These are phyloP conservation scores for Nannochloris sp. DNA, from an alignment of 139 green algal genomes.

Conservation along the genomic window DNA sequence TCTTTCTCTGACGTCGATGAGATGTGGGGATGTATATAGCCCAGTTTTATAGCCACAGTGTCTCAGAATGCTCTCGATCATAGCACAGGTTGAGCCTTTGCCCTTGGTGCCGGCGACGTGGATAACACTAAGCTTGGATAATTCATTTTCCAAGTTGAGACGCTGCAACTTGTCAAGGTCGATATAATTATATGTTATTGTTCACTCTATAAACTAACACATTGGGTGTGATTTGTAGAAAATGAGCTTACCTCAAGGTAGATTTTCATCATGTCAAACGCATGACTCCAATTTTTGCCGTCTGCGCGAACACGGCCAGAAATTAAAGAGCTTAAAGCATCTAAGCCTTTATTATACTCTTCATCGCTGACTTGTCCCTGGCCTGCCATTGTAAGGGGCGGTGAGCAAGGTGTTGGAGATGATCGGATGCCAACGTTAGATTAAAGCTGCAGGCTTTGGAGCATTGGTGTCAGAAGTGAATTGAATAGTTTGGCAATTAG, in stretches of 20 bases:
- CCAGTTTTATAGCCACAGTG: slow-evolving; percentile 68
- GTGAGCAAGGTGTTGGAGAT: no score
- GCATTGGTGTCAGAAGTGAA: no score
- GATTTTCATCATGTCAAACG: slow-evolving; percentile 61
- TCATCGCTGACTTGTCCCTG: no score
- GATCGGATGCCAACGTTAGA: no score
- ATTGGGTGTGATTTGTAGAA: neutral
- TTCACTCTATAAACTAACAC: neutral
- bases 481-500: no score
- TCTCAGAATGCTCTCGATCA: slow-evolving; percentile 78
- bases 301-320: slow-evolving; percentile 43
- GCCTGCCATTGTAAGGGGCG: no score
- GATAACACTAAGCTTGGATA: slow-evolving; percentile 66
- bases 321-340: slow-evolving; percentile 53
- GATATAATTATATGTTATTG: neutral
- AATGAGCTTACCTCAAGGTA: slow-evolving; percentile 57
- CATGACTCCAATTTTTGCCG: slow-evolving; percentile 50
- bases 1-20: slow-evolving; percentile 82
- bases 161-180: slow-evolving; percentile 27
- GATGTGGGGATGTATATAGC: slow-evolving; percentile 84
- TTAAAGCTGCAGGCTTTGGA: no score
- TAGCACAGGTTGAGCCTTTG: slow-evolving; percentile 85
- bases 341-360: slow-evolving; percentile 40
- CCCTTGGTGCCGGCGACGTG: slow-evolving; percentile 90
- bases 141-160: slow-evolving; percentile 43